Evolutionary conservation across 2,329 filamentous ascomycete genomes (phyloP).

Genomic region (Trichoderma brevicompactum): DNA sequence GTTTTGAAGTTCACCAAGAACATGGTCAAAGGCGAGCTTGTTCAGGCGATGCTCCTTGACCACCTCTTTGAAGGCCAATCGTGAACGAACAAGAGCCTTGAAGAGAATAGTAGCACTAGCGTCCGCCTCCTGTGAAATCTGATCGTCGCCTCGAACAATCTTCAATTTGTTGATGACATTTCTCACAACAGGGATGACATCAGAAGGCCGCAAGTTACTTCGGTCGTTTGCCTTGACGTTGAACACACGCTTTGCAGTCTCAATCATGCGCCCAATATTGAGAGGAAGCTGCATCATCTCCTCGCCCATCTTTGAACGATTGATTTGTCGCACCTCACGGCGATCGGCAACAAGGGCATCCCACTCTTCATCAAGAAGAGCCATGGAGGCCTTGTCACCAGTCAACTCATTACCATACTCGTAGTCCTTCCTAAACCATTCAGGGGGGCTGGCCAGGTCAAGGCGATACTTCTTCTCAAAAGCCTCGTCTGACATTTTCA

Average conservation of each 20-base stretch:
- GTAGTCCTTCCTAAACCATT: slow-evolving; percentile 62
- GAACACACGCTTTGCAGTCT: slow-evolving; percentile 88
- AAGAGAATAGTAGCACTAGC: slow-evolving; percentile 86
- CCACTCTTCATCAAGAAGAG: slow-evolving; percentile 85
- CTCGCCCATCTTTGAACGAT: slow-evolving; percentile 71
- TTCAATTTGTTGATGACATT: slow-evolving; percentile 76
- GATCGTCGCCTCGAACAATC: slow-evolving; percentile 84
- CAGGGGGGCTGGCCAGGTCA: slow-evolving; percentile 64
- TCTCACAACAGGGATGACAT: slow-evolving; percentile 81
- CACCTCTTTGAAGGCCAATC: slow-evolving; percentile 89
- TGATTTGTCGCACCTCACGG: slow-evolving; percentile 71
- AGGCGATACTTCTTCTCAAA: slow-evolving; percentile 84
- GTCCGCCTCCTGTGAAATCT: slow-evolving; percentile 84
- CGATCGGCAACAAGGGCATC: slow-evolving; percentile 78
- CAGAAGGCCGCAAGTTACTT: slow-evolving; percentile 86
- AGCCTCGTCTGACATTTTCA: slow-evolving; percentile 75
- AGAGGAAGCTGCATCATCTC: slow-evolving; percentile 89
- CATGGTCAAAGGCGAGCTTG: slow-evolving; percentile 89
- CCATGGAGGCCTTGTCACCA: slow-evolving; percentile 86
- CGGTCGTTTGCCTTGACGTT: slow-evolving; percentile 82
- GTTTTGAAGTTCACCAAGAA: slow-evolving; percentile 87
- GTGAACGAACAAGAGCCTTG: slow-evolving; percentile 88
- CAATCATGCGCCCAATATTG: slow-evolving; percentile 88
- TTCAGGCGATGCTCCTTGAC: slow-evolving; percentile 85
- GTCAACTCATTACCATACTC: slow-evolving; percentile 86